Evolutionary conservation across 441 rosid species (phyloP).

Genomic region (Aquilaria agallochum): DNA sequence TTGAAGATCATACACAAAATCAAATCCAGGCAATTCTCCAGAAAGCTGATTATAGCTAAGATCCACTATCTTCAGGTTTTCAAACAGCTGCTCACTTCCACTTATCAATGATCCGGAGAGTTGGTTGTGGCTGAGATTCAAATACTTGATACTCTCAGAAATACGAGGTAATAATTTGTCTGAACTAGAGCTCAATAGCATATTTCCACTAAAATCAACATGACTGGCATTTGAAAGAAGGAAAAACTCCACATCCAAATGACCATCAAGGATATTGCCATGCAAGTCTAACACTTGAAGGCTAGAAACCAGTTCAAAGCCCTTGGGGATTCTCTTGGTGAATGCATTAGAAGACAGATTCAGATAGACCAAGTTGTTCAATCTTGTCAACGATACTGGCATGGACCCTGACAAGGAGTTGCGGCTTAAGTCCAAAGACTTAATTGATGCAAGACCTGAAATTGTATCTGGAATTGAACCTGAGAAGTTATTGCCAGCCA

Average conservation of each 20-base stretch:
- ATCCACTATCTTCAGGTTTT: slow-evolving; percentile 76
- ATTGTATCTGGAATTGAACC: slow-evolving; percentile 68
- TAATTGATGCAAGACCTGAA: slow-evolving; percentile 60
- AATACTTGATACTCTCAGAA: slow-evolving; percentile 70
- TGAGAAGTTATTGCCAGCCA: slow-evolving; percentile 93
- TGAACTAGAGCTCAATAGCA: slow-evolving; percentile 54
- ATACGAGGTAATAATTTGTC: slow-evolving; percentile 74
- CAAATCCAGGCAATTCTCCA: slow-evolving; percentile 93
- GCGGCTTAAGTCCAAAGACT: slow-evolving; percentile 81
- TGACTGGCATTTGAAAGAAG: slow-evolving; percentile 73
- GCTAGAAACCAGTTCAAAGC: slow-evolving; percentile 56
- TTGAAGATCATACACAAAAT: slow-evolving; percentile 86
- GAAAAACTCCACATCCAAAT: slow-evolving; percentile 76
- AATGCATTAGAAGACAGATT: slow-evolving; percentile 77
- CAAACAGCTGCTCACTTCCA: slow-evolving; percentile 62
- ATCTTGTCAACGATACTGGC: slow-evolving; percentile 54
- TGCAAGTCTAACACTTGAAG: slow-evolving; percentile 86
- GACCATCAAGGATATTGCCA: slow-evolving; percentile 73
- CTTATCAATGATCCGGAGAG: slow-evolving; percentile 76
- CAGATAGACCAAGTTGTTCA: slow-evolving; percentile 52
- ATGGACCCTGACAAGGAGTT: slow-evolving; percentile 78
- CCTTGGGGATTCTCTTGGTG: slow-evolving; percentile 57
- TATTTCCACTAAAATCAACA: slow-evolving; percentile 78
- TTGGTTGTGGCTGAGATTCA: slow-evolving; percentile 86
- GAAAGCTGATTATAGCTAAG: slow-evolving; percentile 85